phyloP scores from a whole-genome alignment of 1,284 basidiomycete species.

The Ceratobasidium sp. region DNA sequence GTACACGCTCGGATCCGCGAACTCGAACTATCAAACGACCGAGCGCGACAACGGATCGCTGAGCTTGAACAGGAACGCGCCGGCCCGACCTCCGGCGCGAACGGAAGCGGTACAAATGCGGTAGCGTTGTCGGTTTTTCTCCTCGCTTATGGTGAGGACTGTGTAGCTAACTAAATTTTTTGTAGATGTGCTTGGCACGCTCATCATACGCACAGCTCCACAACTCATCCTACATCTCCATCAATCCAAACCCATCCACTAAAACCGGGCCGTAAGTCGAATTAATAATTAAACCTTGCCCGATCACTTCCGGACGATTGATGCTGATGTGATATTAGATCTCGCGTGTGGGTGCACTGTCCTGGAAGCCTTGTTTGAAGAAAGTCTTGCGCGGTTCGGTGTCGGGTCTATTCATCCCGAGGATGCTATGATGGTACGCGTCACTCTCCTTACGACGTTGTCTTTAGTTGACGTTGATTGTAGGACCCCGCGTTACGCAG shows the following conservation, averaged over 20 bases:
- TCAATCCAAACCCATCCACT: neutral
- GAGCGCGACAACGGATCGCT: neutral
- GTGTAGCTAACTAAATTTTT: neutral
- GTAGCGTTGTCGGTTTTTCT: neutral
- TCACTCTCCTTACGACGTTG: neutral
- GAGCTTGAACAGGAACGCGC: neutral
- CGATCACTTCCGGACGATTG: no score
- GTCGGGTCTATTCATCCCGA: neutral
- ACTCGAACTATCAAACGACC: slow-evolving; percentile 6
- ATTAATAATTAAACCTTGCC: no score
- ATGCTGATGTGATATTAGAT: no score
- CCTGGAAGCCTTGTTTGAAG: slow-evolving; percentile 15
- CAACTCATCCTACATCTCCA: no score
- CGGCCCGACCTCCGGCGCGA: no score
- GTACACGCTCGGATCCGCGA: slow-evolving; percentile 14
- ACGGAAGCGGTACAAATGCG: no score
- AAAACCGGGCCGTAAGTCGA: slow-evolving; percentile 9
- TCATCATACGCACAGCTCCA: neutral
- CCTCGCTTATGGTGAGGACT: neutral
- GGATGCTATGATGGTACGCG: neutral
- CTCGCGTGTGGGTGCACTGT: neutral
- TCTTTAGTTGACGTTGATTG: neutral
- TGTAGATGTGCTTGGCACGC: slow-evolving; percentile 20
- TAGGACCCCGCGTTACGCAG: neutral
- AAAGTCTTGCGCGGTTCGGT: neutral